Evolutionary conservation across 805 yeast species (phyloP).

Genomic region (Candida silvatica): DNA sequence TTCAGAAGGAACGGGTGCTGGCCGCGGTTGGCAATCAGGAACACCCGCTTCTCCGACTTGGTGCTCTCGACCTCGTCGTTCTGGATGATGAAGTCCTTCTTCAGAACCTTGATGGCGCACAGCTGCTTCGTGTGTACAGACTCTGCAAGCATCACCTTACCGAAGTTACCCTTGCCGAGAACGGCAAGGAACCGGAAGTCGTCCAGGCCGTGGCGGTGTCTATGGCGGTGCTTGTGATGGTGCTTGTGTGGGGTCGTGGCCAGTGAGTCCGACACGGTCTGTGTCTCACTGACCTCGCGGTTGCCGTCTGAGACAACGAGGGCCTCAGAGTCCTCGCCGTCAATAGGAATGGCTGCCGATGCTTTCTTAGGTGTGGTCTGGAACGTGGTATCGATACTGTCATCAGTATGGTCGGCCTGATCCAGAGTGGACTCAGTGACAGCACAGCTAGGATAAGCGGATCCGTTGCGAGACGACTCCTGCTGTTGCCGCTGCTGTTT

Average conservation of each 20-base stretch:
- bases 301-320: too few relatives aligned
- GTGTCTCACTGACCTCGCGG: too few relatives aligned
- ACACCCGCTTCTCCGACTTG: conserved; percentile 89
- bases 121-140: conserved; percentile 71
- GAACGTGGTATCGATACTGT: not conserved
- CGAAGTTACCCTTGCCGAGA: conserved; percentile 96
- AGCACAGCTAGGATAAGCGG: conserved; percentile 16
- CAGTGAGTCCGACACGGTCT: not conserved
- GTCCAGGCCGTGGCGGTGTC: conserved; percentile 82
- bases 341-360: too few relatives aligned
- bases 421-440: conserved; percentile 11
- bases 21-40: conserved; percentile 62
- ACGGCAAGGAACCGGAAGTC: conserved; percentile 93
- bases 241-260: conserved; percentile 12
- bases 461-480: conserved; percentile 1
- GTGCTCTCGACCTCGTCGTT: conserved; percentile 96
- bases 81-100: conserved; percentile 91
- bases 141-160: conserved; percentile 96
- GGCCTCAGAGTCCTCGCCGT: too few relatives aligned
- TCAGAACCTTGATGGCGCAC: conserved; percentile 94
- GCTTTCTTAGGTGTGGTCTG: too few relatives aligned
- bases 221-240: conserved; percentile 31
- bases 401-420: not conserved
- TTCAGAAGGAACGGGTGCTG: conserved; percentile 90
- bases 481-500: conserved; percentile 1